These are phyloP conservation scores for Huntiella bhutanensis DNA, from an alignment of 2,329 filamentous ascomycete species.

Conservation along the genomic window DNA sequence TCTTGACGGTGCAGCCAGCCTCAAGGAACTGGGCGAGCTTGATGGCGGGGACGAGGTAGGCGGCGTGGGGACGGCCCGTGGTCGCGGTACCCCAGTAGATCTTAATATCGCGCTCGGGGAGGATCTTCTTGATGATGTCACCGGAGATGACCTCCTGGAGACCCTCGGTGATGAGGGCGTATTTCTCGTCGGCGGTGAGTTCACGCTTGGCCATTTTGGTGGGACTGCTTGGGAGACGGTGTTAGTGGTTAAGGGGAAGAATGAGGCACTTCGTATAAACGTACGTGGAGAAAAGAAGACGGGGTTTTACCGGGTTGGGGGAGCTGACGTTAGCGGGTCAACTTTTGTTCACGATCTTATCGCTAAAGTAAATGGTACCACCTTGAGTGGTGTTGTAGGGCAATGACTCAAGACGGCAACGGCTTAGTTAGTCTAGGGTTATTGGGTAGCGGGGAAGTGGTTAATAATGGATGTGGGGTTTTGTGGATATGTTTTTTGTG, in stretches of 20 bases:
- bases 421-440: not conserved
- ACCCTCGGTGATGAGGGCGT: slow-evolving; percentile 62
- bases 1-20: slow-evolving; percentile 64
- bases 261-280: not conserved
- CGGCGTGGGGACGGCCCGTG: slow-evolving; percentile 73
- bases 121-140: slow-evolving; percentile 60
- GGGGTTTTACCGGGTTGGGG: no score
- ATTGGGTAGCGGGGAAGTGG: not conserved
- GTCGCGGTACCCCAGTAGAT: slow-evolving; percentile 84
- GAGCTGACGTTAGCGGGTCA: no score
- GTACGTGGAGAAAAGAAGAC: not conserved
- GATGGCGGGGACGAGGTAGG: slow-evolving; percentile 73
- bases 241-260: not conserved
- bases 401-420: not conserved
- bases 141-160: slow-evolving; percentile 66
- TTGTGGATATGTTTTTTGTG: no score
- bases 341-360: not conserved
- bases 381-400: not conserved
- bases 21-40: slow-evolving; percentile 79
- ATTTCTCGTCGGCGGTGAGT: slow-evolving; percentile 37
- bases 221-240: not conserved
- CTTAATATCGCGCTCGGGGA: slow-evolving; percentile 51
- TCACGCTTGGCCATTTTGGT: slow-evolving; percentile 14
- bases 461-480: not conserved
- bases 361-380: not conserved